Conservation (phyloP, 2,329 filamentous ascomycete genomes). For the Elsinoe ampelina region DNA sequence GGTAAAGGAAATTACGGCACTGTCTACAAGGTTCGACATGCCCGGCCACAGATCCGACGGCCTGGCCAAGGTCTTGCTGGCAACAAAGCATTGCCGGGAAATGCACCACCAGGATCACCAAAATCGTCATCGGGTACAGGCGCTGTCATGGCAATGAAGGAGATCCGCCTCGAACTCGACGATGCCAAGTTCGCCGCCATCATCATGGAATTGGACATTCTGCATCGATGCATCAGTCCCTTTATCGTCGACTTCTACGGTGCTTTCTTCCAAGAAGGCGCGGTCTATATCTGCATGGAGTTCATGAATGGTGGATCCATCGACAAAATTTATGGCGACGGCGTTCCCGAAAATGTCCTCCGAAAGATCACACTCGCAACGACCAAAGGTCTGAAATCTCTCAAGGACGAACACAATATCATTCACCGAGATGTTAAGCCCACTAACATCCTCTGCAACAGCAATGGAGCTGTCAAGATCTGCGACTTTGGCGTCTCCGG, state of each 20-base stretch:
- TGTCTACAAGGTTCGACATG: slow-evolving; percentile 90
- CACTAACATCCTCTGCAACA: slow-evolving; percentile 94
- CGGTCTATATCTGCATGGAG: slow-evolving; percentile 98
- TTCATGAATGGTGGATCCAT: slow-evolving; percentile 98
- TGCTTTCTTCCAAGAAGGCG: slow-evolving; percentile 96
- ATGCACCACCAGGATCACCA: slow-evolving; percentile 16
- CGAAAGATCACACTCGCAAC: slow-evolving; percentile 86
- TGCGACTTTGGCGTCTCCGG: slow-evolving; percentile 97
- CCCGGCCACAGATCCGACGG: slow-evolving; percentile 55
- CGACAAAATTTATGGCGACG: slow-evolving; percentile 87
- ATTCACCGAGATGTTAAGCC: slow-evolving; percentile 98
- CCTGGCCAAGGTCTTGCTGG: slow-evolving; percentile 52
- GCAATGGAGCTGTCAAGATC: slow-evolving; percentile 85
- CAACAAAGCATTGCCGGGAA: slow-evolving; percentile 44
- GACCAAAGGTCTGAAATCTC: slow-evolving; percentile 77
- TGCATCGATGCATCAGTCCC: slow-evolving; percentile 88
- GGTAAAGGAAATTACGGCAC: slow-evolving; percentile 98
- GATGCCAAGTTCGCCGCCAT: slow-evolving; percentile 96
- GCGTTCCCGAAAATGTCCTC: slow-evolving; percentile 79
- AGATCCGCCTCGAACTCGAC: slow-evolving; percentile 89
- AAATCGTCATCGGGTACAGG: slow-evolving; percentile 49
- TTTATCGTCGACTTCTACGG: slow-evolving; percentile 99
- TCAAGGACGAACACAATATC: slow-evolving; percentile 98
- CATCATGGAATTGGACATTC: slow-evolving; percentile 91
- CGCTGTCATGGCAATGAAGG: slow-evolving; percentile 97